Base-by-base conservation (phyloP, 371 early-diverging fungal genomes). In the Amoeboaphelidium protococcarum region DNA sequence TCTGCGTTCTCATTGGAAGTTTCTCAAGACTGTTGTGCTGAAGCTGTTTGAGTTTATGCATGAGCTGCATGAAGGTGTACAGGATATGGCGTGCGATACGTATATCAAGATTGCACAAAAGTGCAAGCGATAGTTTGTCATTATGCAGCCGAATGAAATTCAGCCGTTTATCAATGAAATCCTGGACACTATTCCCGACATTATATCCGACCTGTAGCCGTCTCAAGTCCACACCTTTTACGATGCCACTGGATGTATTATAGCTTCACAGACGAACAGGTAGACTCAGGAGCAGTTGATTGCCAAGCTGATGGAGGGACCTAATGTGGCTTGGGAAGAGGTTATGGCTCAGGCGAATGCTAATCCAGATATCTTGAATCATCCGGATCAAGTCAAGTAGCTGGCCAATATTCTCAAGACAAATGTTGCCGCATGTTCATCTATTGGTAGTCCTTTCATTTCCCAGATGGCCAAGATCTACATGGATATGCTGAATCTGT, bases 11-110 rank as follows among this genome's bases (percentile, higher is more conserved):
- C 96, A 98, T 58, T 91, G 92, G 87, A 92, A 88, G 62, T 98
- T 99, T 67, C 67, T 98, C 52, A 95, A 91, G 73, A 92, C 98
- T 0, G 98, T 98, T n/a, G 85, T 95, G 50, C 92, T 91, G 74
- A 99, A 99, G 61, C 66, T 98, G 37, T 96, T 99, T 64, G 99
- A 99, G 67, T 99, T 99, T 64, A 99, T 99, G 98, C 90, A 95
- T 56, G 99, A 99, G 64, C 66, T 76, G 2, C 94, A 97, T 55
- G 97, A 95, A 65, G 99, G 99, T 67, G 95, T 99, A 20, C 92
- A 94, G 60, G 99, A 99, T 62, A 99, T 99, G 99, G 99, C 98
- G 22, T 98, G 99, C 63, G 99, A 99, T 62, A 97, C 98, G 1
- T 96, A 98, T 61, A 87, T 91, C 53, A 95, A 88, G 59, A 96